Evolutionary conservation across 805 yeast species (phyloP), one percentile per base, ranked within the genome.

Genomic region (Suhomyces kilbournensis): DNA sequence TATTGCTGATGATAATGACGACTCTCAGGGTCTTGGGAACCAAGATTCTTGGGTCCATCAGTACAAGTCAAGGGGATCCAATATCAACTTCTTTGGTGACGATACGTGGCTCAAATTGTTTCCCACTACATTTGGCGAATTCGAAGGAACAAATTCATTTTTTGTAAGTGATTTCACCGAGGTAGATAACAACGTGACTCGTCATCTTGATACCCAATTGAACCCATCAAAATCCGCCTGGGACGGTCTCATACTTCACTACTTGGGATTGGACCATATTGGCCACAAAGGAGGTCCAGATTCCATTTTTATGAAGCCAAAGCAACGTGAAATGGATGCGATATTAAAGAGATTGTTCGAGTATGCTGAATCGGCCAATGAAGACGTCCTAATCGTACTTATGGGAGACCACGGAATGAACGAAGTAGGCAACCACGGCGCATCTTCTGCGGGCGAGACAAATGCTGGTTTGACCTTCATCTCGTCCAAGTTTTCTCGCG

Each of bases 341-440:
- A 79, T 94, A 0, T 70, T 92, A 1, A 55, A 75, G 46, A 61
- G 71, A 35, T 65, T 93, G 0, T 89, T 82, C 61, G 38, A 49
- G 0, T 61, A 63, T 46, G 54, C 60, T 34, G 50, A 64, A 15
- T 51, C 59, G 2, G 50, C 64, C 8, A 50, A 56, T 19, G 58
- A 64, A n/a, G 56, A 67, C 23, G 86, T 96, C 0, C 66, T 94
- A 47, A 68, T 93, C 20, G 80, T 92, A 4, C 80, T 92, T 0
- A 71, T 88, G 75, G 98, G 98, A 0, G 98, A 92, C 61, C 98
- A 92, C 67, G 98, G 97, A 3, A 92, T 92, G 97, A 91, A 91
- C 63, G 96, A 91, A 49, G 81, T 87, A 3, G 97, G 97, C 1
- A 93, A 92, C 61, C 98, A 94, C 66, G 99, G 99, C 7, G 99